phyloP scores from a whole-genome alignment of 1,284 basidiomycete genomes.

The Sparassis latifolia region DNA sequence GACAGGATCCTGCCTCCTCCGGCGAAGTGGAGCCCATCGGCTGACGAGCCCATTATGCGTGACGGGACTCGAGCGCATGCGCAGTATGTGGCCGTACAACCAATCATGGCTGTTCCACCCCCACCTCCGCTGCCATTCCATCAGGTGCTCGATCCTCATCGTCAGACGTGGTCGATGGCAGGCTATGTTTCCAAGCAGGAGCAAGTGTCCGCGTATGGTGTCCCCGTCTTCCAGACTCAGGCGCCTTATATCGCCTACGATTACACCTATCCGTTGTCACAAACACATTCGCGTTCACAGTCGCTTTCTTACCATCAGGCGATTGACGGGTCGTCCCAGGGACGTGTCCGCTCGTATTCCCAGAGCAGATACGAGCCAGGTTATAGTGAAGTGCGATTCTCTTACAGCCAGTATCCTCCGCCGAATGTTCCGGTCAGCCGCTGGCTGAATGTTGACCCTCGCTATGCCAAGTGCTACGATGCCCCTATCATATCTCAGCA shows the following conservation, averaged over 20 bases:
- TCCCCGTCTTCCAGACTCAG: conserved; percentile 24
- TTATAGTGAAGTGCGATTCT: conserved; percentile 38
- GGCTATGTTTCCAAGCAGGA: conserved; percentile 16
- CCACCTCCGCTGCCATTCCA: conserved; percentile 19
- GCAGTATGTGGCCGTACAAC: conserved; percentile 61
- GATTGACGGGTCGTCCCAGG: conserved; percentile 32
- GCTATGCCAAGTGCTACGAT: conserved; percentile 23
- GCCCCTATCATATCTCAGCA: conserved; percentile 19
- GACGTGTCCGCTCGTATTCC: conserved; percentile 56
- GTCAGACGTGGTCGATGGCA: conserved; percentile 18
- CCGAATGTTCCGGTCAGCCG: conserved; percentile 15
- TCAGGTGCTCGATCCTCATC: conserved; percentile 18
- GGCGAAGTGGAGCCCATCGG: conserved; percentile 72
- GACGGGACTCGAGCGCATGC: conserved; percentile 42
- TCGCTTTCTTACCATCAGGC: conserved; percentile 50
- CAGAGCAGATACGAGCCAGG: conserved; percentile 49
- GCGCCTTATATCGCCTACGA: conserved; percentile 38
- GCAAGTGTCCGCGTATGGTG: conserved; percentile 9
- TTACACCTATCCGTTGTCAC: conserved; percentile 25
- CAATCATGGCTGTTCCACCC: conserved; percentile 27
- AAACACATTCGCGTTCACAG: conserved; percentile 47
- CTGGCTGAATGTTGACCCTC: conserved; percentile 17
- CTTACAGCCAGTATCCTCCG: conserved; percentile 33
- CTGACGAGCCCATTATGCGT: conserved; percentile 63
- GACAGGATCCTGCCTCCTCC: conserved; percentile 57